Evolutionary conservation across 169 alveolate genomes (phyloP).

Genomic region (Plasmodium sp.): DNA sequence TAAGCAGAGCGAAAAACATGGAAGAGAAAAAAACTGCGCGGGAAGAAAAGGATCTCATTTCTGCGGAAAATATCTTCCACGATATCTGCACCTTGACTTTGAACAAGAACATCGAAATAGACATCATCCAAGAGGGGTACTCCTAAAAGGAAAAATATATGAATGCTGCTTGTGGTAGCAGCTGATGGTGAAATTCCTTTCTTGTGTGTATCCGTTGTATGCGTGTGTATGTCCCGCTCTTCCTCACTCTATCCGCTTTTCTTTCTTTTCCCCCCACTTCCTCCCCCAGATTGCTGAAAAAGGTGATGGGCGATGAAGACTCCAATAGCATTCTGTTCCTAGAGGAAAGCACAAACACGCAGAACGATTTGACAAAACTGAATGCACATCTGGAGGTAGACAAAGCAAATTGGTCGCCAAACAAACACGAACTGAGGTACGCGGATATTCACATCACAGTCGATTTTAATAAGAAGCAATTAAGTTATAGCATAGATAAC

Average conservation of each 20-base stretch:
- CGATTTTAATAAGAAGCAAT: slow-evolving; percentile 33
- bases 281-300: slow-evolving; percentile 30
- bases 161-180: background rate
- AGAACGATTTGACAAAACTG: slow-evolving; percentile 29
- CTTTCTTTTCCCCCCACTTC: background rate
- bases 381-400: slow-evolving; percentile 24
- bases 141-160: background rate
- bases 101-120: slow-evolving; percentile 48
- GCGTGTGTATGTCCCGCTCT: background rate
- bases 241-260: background rate
- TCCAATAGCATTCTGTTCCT: slow-evolving; percentile 39
- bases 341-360: slow-evolving; percentile 20
- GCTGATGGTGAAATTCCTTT: background rate
- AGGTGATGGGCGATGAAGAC: slow-evolving; percentile 45
- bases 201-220: background rate
- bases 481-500: slow-evolving; percentile 27
- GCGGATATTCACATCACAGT: slow-evolving; percentile 27
- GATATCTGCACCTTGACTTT: slow-evolving; percentile 18
- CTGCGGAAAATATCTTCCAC: slow-evolving; percentile 39
- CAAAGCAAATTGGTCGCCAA: background rate
- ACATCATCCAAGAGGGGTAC: slow-evolving; percentile 69
- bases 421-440: slow-evolving; percentile 25
- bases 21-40: background rate
- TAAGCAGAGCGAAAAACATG: slow-evolving; percentile 6
- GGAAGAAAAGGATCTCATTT: slow-evolving; percentile 14